Percentiles rank a stretch among this genome's conserved stretches.
These are phyloP conservation scores for Candida tetrigidarum DNA, from an alignment of 1,139 yeast genomes.

Conservation along the genomic window DNA sequence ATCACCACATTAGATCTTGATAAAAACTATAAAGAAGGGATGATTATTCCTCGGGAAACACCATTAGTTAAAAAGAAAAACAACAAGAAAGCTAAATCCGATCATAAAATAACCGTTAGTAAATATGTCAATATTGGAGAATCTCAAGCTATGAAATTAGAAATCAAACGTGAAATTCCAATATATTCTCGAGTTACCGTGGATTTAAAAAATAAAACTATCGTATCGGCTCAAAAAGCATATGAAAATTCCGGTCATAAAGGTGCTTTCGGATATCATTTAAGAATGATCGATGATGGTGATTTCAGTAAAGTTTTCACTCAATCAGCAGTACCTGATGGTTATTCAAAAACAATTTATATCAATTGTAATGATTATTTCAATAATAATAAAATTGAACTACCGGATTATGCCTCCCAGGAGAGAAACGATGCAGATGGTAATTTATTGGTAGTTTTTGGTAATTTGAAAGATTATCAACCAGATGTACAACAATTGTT, in stretches of 20 bases:
- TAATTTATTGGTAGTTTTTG: conserved; percentile 56
- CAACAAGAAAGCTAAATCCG: conserved; percentile 46
- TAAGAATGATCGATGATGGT: conserved; percentile 57
- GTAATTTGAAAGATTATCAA: conserved; percentile 63
- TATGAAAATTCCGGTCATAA: conserved; percentile 65
- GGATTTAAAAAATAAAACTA: conserved; percentile 59
- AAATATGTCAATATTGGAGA: conserved; percentile 79
- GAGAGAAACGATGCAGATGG: conserved; percentile 24
- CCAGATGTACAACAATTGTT: conserved; percentile 61
- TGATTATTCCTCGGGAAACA: conserved; percentile 61
- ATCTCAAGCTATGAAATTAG: conserved; percentile 57
- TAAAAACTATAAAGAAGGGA: conserved; percentile 61
- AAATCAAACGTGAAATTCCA: conserved; percentile 64
- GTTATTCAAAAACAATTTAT: conserved; percentile 70
- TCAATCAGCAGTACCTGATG: conserved; percentile 65
- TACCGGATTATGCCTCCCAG: too few relatives aligned
- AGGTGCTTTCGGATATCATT: conserved; percentile 74
- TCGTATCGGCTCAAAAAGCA: conserved; percentile 75
- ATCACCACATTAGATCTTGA: conserved; percentile 56
- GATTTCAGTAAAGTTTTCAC: conserved; percentile 70
- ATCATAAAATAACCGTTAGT: conserved; percentile 50
- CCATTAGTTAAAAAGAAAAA: conserved; percentile 42
- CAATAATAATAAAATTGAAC: conserved; percentile 9
- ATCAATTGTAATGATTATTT: conserved; percentile 70
- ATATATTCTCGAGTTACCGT: conserved; percentile 82